These are phyloP conservation scores for Bretschneidera sinensis DNA, from an alignment of 345 rosid genomes.

Conservation along the genomic window DNA sequence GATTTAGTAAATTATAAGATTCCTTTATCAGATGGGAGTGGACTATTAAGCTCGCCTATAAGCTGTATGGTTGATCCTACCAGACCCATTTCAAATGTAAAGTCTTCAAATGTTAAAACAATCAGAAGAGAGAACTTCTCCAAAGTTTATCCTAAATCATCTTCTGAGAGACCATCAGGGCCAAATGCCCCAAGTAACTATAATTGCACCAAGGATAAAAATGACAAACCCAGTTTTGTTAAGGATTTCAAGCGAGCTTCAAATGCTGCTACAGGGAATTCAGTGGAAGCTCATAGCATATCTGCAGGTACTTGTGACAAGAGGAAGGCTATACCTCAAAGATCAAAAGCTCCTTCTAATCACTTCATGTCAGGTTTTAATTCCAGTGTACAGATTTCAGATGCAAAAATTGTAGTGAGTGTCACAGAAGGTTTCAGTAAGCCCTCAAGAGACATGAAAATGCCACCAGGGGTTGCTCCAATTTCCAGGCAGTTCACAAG, in stretches of 20 bases:
- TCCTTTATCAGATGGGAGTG: constrained; percentile 50
- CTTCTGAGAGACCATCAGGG: constrained; percentile 33
- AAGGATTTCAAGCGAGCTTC: constrained; percentile 45
- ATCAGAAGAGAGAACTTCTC: constrained; percentile 44
- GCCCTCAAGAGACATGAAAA: constrained; percentile 40
- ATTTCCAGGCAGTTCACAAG: constrained; percentile 37
- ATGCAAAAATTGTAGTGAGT: constrained; percentile 30
- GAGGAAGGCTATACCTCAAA: constrained; percentile 42
- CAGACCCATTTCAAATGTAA: constrained; percentile 39
- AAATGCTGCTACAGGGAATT: constrained; percentile 27
- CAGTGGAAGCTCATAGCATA: constrained; percentile 21
- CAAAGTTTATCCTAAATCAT: constrained; percentile 49
- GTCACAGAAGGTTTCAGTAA: constrained; percentile 30
- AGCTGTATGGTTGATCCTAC: constrained; percentile 60
- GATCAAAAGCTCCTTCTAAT: constrained; percentile 33
- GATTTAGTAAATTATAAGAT: constrained; percentile 66
- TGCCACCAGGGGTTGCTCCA: constrained; percentile 28
- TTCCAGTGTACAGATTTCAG: constrained; percentile 29
- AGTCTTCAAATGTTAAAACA: constrained; percentile 49
- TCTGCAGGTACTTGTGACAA: constrained; percentile 31
- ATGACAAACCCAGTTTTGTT: constrained; percentile 32
- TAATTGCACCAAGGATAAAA: constrained; percentile 37
- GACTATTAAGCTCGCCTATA: constrained; percentile 25
- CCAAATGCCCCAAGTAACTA: constrained; percentile 28
- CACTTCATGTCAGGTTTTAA: constrained; percentile 29